Evolutionary conservation across 2,329 filamentous ascomycete genomes (phyloP).

Genomic region (Xylaria sp.): DNA sequence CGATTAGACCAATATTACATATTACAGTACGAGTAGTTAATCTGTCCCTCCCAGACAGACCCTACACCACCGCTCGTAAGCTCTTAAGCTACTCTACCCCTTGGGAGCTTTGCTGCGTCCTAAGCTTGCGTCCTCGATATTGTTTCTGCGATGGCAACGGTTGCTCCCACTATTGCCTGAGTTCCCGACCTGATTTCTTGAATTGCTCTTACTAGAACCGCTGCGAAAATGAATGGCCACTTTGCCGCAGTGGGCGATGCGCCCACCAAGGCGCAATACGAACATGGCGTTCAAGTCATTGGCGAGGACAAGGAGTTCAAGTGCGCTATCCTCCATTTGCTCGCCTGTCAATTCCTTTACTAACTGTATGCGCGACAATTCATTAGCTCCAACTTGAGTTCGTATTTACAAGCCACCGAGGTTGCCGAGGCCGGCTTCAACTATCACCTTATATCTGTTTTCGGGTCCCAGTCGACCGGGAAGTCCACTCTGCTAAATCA

Average conservation of each 20-base stretch:
- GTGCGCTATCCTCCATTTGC: constrained; percentile 63
- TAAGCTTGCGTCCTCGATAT: constrained; percentile 23
- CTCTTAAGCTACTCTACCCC: constrained; percentile 3
- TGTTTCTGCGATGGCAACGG: constrained; percentile 38
- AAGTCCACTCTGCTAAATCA: constrained; percentile 97
- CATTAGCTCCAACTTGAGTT: constrained; percentile 76
- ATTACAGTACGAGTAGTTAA: constrained; percentile 11
- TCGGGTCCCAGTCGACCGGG: constrained; percentile 97
- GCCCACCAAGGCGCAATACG: constrained; percentile 75
- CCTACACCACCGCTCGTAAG: background rate
- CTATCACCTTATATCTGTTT: constrained; percentile 98
- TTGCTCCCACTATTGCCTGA: constrained; percentile 23
- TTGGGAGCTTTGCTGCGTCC: constrained; percentile 23
- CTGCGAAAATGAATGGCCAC: constrained; percentile 76
- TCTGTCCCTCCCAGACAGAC: constrained; percentile 23
- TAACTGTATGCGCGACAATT: constrained; percentile 33
- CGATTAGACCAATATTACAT: constrained; percentile 19
- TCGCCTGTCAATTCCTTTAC: constrained; percentile 31
- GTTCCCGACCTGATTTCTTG: constrained; percentile 5
- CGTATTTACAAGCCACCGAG: constrained; percentile 82
- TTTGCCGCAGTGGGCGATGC: constrained; percentile 78
- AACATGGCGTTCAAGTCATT: constrained; percentile 96
- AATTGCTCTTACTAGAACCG: constrained; percentile 18
- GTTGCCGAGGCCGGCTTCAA: constrained; percentile 94
- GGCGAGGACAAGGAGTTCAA: constrained; percentile 98